Evolutionary conservation across 352 stramenopile genomes (phyloP).

Genomic region (Blastocystis sp.): DNA sequence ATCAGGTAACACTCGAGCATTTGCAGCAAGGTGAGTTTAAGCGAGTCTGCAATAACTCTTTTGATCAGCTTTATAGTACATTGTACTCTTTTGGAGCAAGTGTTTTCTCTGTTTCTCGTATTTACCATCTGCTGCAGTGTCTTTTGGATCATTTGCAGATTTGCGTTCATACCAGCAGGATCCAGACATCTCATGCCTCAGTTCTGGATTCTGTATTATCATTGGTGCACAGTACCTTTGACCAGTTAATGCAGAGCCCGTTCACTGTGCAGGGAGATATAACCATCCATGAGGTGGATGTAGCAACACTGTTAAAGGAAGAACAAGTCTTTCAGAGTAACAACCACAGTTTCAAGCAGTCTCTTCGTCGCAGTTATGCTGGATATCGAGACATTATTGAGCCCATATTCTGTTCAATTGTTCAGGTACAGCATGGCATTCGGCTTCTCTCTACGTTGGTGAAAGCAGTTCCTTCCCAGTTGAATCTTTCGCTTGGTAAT

Average conservation of each 20-base stretch:
- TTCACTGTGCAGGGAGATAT: background rate
- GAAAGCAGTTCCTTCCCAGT: background rate
- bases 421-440: conserved; percentile 77
- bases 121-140: background rate
- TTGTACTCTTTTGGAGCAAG: conserved; percentile 27
- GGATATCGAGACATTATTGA: conserved; percentile 77
- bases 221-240: background rate
- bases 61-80: conserved; percentile 33
- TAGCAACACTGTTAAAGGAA: conserved; percentile 68
- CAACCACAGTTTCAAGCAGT: conserved; percentile 68
- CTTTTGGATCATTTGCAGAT: background rate
- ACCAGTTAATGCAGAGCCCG: background rate
- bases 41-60: background rate
- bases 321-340: conserved; percentile 80
- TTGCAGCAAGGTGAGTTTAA: conserved; percentile 23
- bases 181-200: background rate
- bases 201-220: background rate
- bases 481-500: conserved; percentile 38
- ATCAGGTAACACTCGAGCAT: background rate
- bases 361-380: conserved; percentile 70
- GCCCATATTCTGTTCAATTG: conserved; percentile 72
- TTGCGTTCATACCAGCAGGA: background rate
- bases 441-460: conserved; percentile 67
- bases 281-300: background rate
- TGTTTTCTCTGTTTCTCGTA: background rate